A percentile compares a stretch with the other conserved stretches of the same genome.
These are phyloP conservation scores for Quillaja saponaria DNA, from an alignment of 306 rosid genomes.

Conservation along the genomic window DNA sequence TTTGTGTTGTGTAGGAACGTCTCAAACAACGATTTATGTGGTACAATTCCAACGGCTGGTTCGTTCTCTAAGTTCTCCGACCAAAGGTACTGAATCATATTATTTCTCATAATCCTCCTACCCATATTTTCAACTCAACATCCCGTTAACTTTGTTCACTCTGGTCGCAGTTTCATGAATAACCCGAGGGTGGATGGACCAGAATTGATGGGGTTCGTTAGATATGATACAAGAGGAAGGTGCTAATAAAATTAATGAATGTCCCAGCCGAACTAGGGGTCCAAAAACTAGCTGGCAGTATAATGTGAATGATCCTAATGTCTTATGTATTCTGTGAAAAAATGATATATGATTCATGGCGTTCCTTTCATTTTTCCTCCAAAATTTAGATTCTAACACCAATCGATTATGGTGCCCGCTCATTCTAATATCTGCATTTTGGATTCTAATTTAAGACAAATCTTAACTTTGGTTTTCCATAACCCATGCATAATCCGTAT, in stretches of 20 bases:
- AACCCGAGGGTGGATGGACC: constrained; percentile 85
- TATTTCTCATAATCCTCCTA: not conserved
- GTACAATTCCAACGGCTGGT: constrained; percentile 73
- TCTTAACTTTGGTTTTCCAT: too few relatives aligned
- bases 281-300: too few relatives aligned
- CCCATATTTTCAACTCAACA: not conserved
- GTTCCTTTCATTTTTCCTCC: too few relatives aligned
- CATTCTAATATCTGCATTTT: too few relatives aligned
- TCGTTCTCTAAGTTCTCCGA: constrained; percentile 72
- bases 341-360: too few relatives aligned
- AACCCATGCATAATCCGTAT: too few relatives aligned
- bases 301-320: too few relatives aligned
- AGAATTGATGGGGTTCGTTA: constrained; percentile 86
- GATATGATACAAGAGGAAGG: constrained; percentile 71
- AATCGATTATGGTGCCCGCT: not conserved
- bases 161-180: constrained; percentile 71
- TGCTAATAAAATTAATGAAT: too few relatives aligned
- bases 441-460: too few relatives aligned
- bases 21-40: constrained; percentile 75
- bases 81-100: constrained; percentile 52
- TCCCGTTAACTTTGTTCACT: not conserved
- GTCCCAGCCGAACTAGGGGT: too few relatives aligned
- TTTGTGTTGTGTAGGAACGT: constrained; percentile 52
- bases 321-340: too few relatives aligned
- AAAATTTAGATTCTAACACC: too few relatives aligned